Percentiles rank a stretch among this genome's conserved stretches.
phyloP scores from a whole-genome alignment of 176 grass and related monocot species.

The Carex pumila region DNA sequence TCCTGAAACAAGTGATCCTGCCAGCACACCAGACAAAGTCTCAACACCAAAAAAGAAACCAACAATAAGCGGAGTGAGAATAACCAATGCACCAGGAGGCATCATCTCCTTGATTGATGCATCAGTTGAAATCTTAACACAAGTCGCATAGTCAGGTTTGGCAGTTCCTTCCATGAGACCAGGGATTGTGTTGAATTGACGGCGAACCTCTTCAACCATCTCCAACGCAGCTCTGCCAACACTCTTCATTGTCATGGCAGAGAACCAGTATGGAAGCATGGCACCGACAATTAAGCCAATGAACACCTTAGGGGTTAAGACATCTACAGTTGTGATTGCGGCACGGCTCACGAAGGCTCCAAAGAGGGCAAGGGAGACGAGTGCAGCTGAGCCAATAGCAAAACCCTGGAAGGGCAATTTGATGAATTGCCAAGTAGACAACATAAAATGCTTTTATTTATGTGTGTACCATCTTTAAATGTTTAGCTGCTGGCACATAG shows the following conservation, averaged over 20 bases:
- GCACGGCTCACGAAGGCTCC: constrained; percentile 90
- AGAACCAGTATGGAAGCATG: constrained; percentile 96
- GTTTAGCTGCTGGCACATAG: not conserved
- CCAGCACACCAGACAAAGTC: constrained; percentile 83
- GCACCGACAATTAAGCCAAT: constrained; percentile 83
- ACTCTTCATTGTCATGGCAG: constrained; percentile 97
- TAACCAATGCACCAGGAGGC: constrained; percentile 81
- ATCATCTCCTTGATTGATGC: constrained; percentile 97
- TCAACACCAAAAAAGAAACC: constrained; percentile 81
- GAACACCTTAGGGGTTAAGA: constrained; percentile 80
- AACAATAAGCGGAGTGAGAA: constrained; percentile 80
- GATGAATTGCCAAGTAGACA: not conserved
- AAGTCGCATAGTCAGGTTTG: constrained; percentile 83
- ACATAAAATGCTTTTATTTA: not conserved
- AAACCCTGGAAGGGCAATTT: constrained; percentile 50
- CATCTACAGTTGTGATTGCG: constrained; percentile 60
- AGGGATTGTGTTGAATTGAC: constrained; percentile 83
- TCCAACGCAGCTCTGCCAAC: constrained; percentile 82
- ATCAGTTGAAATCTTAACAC: constrained; percentile 95
- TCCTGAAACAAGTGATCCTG: constrained; percentile 86
- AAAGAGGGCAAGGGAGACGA: constrained; percentile 91
- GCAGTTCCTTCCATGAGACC: constrained; percentile 77
- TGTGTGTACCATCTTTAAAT: not conserved
- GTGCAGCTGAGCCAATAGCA: constrained; percentile 82
- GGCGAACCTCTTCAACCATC: constrained; percentile 92